Evolutionary conservation across 2,329 filamentous ascomycete species (phyloP), one percentile per base, ranked within the genome.

Genomic region (Bertia moriformis): DNA sequence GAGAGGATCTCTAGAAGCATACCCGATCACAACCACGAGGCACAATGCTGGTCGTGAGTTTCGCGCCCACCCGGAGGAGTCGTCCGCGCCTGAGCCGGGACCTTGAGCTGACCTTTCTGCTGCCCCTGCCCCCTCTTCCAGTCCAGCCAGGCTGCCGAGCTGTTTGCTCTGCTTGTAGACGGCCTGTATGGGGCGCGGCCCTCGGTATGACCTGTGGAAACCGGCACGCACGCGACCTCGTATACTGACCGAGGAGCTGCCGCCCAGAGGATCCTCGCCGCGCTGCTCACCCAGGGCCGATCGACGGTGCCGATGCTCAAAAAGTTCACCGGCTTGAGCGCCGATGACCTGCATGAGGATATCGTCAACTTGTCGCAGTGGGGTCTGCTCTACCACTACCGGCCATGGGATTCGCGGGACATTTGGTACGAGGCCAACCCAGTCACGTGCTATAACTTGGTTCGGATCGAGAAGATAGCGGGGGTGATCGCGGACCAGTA

Each of bases 171-270:
- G 56, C 72, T 95, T 45, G 80, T 96, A 46, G 78, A 87, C 55
- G 87, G 95, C 56, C 71, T 84, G 43, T 89, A 91, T 59, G 91
- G 91, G 54, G 84, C 93, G 63, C 76, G 96, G 42, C 86, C 87
- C 45, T 85, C 86, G 56, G 89, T 95, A 82, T 52, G 81, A n/a
- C 41, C 40, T 45, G 41, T 42, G 40, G 40, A 43, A 32, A 38
- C 43, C 27, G 37, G n/a, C 41, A 14, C 41, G 37, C 10, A 19
- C 5, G 12, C 15, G 4, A 18, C 4, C 13, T n/a, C 13, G 4
- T 15, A 19, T 35, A 20, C 30, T 19, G 38, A 41, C 35, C 20
- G 24, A 30, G 22, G 14, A 37, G 35, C n/a, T 40, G 42, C 14
- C 29, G 35, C 41, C 45, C 52, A 96, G 88, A 81, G 84, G 60